phyloP scores from a whole-genome alignment of 2,329 filamentous ascomycete species.

The Colletotrichum horii region DNA sequence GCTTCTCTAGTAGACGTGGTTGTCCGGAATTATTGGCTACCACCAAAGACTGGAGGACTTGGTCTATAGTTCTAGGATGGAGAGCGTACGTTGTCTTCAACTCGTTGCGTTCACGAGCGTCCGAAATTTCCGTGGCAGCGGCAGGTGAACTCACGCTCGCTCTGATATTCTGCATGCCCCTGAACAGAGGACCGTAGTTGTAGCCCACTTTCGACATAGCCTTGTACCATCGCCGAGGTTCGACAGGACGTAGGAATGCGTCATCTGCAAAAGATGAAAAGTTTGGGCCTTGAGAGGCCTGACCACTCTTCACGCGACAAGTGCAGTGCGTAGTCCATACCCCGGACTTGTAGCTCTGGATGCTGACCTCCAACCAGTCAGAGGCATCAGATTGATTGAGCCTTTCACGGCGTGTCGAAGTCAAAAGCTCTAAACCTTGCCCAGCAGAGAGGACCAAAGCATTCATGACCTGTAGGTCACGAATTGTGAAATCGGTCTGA shows the following conservation, averaged over 20 bases:
- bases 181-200: constrained; percentile 3
- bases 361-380: background rate
- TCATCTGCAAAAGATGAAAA: background rate
- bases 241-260: background rate
- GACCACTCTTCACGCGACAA: background rate
- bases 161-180: background rate
- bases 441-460: background rate
- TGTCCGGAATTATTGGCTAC: background rate
- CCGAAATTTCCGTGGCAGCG: background rate
- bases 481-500: background rate
- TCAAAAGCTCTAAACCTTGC: background rate
- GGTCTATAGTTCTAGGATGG: background rate
- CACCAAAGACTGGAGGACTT: background rate
- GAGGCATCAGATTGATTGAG: background rate
- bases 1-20: background rate
- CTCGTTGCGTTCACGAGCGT: background rate
- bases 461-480: background rate
- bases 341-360: background rate
- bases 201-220: background rate
- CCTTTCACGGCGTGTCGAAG: background rate
- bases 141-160: background rate
- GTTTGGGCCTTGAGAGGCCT: background rate
- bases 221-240: background rate
- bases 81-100: background rate
- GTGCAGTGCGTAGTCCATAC: background rate